Conservation (phyloP, 371 early-diverging fungal species). For the Syncephalastrum monosporum region DNA sequence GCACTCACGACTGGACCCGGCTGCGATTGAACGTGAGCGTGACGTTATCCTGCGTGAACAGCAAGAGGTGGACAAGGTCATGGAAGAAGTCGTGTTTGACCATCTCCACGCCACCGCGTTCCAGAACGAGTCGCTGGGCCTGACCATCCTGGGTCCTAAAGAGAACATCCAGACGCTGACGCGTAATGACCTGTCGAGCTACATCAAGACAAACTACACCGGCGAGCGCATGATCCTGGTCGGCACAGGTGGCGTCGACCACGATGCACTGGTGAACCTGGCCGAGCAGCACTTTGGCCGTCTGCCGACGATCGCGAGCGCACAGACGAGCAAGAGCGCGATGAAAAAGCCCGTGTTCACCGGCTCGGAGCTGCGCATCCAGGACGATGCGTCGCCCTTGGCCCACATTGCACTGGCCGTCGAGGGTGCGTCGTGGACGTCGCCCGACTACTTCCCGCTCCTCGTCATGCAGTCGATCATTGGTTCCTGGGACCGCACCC, state of each 20-base stretch:
- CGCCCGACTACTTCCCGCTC: slow-evolving; percentile 94
- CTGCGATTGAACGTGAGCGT: slow-evolving; percentile 89
- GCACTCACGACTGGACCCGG: slow-evolving; percentile 79
- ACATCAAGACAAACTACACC: slow-evolving; percentile 92
- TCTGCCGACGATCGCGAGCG: slow-evolving; percentile 53
- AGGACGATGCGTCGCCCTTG: slow-evolving; percentile 80
- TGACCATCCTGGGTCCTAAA: slow-evolving; percentile 92
- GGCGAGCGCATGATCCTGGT: slow-evolving; percentile 95
- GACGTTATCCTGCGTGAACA: slow-evolving; percentile 94
- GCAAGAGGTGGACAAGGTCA: slow-evolving; percentile 93
- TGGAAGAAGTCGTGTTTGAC: slow-evolving; percentile 88
- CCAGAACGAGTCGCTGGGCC: slow-evolving; percentile 87
- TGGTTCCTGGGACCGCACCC: slow-evolving; percentile 94
- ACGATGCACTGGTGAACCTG: slow-evolving; percentile 87
- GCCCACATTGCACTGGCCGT: slow-evolving; percentile 97
- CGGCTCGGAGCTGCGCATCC: slow-evolving; percentile 87
- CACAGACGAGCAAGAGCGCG: slow-evolving; percentile 46
- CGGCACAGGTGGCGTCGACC: slow-evolving; percentile 93
- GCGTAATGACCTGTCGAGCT: slow-evolving; percentile 79
- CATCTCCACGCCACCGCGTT: slow-evolving; percentile 92
- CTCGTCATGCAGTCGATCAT: slow-evolving; percentile 92
- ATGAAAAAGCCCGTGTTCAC: slow-evolving; percentile 72
- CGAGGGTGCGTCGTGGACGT: slow-evolving; percentile 93
- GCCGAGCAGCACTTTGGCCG: slow-evolving; percentile 89
- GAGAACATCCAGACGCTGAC: slow-evolving; percentile 88